Base-by-base conservation (phyloP, 768 basidiomycete species). In the Pseudohyphozyma bogoriensis region DNA sequence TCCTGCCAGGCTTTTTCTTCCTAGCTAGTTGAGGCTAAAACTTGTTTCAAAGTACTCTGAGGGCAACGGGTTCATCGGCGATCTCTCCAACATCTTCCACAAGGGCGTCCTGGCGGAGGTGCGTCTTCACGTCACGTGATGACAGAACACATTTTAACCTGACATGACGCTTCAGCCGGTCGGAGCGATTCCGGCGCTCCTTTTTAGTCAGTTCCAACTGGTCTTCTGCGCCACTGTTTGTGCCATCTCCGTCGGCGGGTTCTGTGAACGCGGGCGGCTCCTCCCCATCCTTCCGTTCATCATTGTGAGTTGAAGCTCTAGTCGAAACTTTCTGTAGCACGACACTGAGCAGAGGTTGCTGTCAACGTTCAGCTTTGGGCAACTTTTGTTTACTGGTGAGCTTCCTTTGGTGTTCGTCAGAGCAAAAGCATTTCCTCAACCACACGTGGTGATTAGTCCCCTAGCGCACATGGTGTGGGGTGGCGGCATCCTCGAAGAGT, bases 351-450 rank as follows among this genome's bases (percentile, higher is more conserved):
- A n/a, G n/a, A n/a, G n/a, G n/a, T n/a, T n/a, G n/a, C n/a, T n/a
- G n/a, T n/a, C n/a, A n/a, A n/a, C n/a, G n/a, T n/a, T n/a, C n/a
- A 95, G 69, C 69, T 82, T 50, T 96, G 92, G 92, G 88, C 86
- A 4, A 76, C 76, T 0, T 69, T 90, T 60, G 88, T 90, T 22
- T 95, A 95, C 74, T 45, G 44, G 37, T 37, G 37, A 37, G 37
- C 37, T 18, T 18, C 10, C 37, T 37, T 45, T n/a, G 18, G 18
- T 37, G 18, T 37, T 37, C 10, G 37, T 37, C 37, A 37, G n/a
- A n/a, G n/a, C n/a, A n/a, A n/a, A n/a, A n/a, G n/a, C n/a, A n/a
- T n/a, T n/a, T n/a, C n/a, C n/a, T n/a, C n/a, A n/a, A n/a, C n/a
- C n/a, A n/a, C n/a, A n/a, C n/a, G n/a, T n/a, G n/a, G n/a, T n/a